Base-by-base conservation (phyloP, 176 grass and related monocot species). In the Oryza australiensis region DNA sequence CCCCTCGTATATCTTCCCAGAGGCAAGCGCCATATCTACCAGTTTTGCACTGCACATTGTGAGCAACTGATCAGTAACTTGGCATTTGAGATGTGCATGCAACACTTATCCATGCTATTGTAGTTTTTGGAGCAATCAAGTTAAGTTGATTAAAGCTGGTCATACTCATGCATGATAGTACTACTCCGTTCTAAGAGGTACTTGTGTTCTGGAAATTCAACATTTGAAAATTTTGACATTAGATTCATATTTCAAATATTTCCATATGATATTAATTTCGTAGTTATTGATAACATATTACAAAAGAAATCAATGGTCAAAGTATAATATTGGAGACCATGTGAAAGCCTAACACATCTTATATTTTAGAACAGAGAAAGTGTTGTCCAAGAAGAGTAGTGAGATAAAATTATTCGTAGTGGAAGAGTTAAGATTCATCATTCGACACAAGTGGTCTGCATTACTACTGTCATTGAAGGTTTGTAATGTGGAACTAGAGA, bases 1-100 rank as follows among this genome's bases (percentile, higher is more conserved):
- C 22, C 90, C 83, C 43, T 93, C 88, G 34, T 85, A 98, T 78
- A 98, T 91, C 87, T 91, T 98, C n/a, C 96, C 90, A 79, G 89
- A 90, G 20, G 68, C 76, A 23, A 95, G 90, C 18, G 95, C 95
- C 64, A 74, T 29, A 80, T 95, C 95, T 35, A 93, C 95, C 38
- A 95, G 86, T 80, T 98, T 95, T 38, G 92, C 95, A 41, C 95
- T 98, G 82, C 68, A 71, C 15, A 11, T 77, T 3, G 11, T 28
- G 22, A 12, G 1, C 26, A 53, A 68, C 23, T 4, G 74, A 24
- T 80, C 13, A 81, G 30, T 28, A 49, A 53, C 45, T 71, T 60
- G n/a, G 55, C 22, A 1, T 80, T 41, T 80, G 67, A 18, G 12
- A 34, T 12, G 27, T 37, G 12, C 20, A 7, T 64, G 68, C 30